Evolutionary conservation across 192 early-diverging fungal species (phyloP).

Genomic region (Rhizophlyctis rosea): DNA sequence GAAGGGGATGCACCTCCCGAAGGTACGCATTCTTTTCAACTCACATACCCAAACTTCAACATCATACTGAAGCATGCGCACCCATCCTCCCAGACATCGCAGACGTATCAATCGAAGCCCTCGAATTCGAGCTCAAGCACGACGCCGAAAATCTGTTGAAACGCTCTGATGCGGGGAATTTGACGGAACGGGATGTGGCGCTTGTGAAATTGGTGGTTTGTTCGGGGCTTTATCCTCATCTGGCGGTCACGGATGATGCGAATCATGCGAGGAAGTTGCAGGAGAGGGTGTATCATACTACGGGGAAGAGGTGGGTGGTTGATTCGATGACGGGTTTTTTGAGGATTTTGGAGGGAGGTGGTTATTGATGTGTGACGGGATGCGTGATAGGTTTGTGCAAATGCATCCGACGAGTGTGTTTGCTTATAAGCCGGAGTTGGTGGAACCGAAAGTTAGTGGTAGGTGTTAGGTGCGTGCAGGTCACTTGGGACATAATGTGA

Average conservation of each 20-base stretch:
- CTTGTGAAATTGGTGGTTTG: conserved; percentile 62
- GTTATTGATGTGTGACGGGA: too few species aligned
- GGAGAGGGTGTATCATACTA: conserved; percentile 63
- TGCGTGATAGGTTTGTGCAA: conserved; percentile 39
- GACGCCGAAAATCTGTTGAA: conserved; percentile 38
- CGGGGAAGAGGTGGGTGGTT: conserved; percentile 32
- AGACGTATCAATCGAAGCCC: conserved; percentile 48
- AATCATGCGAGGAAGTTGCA: conserved; percentile 46
- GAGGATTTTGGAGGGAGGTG: too few species aligned
- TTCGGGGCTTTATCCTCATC: conserved; percentile 63
- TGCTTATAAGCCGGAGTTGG: conserved; percentile 53
- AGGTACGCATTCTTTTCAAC: too few species aligned
- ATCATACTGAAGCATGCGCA: too few species aligned
- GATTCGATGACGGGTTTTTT: not conserved
- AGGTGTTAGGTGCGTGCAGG: too few species aligned
- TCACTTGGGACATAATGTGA: conserved; percentile 1
- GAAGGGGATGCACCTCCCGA: too few species aligned
- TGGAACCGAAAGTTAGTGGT: conserved; percentile 41
- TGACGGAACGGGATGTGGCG: conserved; percentile 39
- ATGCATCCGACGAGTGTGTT: conserved; percentile 66
- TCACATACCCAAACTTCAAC: too few species aligned
- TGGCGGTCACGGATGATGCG: conserved; percentile 65
- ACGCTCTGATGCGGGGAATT: conserved; percentile 35
- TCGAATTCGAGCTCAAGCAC: conserved; percentile 61
- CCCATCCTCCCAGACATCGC: conserved; percentile 13